These are phyloP conservation scores for Hemisphaericaspora lyxosophila DNA, from an alignment of 1,139 yeast genomes.

Conservation along the genomic window DNA sequence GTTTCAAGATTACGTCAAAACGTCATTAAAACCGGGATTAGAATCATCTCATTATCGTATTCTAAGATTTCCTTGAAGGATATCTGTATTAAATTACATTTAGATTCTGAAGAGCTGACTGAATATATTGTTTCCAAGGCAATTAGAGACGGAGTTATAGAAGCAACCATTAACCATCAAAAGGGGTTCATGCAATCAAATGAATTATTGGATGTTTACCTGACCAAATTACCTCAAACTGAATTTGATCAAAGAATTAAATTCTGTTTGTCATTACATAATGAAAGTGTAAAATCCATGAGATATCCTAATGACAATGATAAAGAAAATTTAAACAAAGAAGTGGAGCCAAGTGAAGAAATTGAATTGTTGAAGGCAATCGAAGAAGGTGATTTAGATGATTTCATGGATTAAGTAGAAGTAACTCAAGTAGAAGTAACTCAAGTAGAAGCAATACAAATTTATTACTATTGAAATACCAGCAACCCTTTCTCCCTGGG, in stretches of 20 bases:
- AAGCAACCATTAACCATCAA: slow-evolving; percentile 89
- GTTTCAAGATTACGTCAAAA: slow-evolving; percentile 91
- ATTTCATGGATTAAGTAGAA: slow-evolving; percentile 50
- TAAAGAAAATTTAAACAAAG: slow-evolving; percentile 31
- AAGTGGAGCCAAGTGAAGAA: slow-evolving; percentile 38
- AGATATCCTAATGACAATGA: slow-evolving; percentile 66
- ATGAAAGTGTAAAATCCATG: slow-evolving; percentile 94
- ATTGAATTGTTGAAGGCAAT: slow-evolving; percentile 48
- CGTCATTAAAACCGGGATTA: slow-evolving; percentile 95
- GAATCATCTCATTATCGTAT: slow-evolving; percentile 89
- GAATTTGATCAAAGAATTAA: slow-evolving; percentile 92
- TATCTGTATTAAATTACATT: slow-evolving; percentile 81
- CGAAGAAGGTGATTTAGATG: slow-evolving; percentile 52
- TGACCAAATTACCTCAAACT: slow-evolving; percentile 81
- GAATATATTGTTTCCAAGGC: slow-evolving; percentile 97
- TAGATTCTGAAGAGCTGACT: slow-evolving; percentile 93
- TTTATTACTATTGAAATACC: too few species aligned
- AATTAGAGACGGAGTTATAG: slow-evolving; percentile 96
- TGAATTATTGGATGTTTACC: slow-evolving; percentile 82
- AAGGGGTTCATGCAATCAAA: slow-evolving; percentile 89
- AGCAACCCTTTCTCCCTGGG: too few species aligned
- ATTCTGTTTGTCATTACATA: slow-evolving; percentile 87
- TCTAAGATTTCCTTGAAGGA: slow-evolving; percentile 90
- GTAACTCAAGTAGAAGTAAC: too few species aligned
- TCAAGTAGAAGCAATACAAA: too few species aligned